Percentiles rank a stretch among this genome's conserved stretches.
Evolutionary conservation across 2,329 filamentous ascomycete species (phyloP).

Genomic region (Tolypocladium ophioglossoides): DNA sequence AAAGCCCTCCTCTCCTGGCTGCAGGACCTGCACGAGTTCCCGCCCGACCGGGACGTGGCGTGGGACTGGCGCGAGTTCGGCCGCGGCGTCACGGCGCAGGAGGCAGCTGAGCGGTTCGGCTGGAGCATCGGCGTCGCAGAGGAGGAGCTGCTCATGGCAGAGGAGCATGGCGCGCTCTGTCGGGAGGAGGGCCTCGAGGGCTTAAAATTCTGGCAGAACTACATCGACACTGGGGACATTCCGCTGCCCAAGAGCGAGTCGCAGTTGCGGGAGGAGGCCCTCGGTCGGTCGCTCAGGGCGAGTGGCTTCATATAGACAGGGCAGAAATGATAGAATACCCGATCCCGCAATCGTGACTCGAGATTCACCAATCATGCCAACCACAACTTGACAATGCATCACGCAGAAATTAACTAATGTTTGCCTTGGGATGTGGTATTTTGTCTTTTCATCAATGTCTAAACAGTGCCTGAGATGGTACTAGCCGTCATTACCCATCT

Average conservation of each 20-base stretch:
- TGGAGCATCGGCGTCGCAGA: conserved; percentile 96
- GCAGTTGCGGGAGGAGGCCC: conserved; percentile 26
- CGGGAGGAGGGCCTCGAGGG: conserved; percentile 89
- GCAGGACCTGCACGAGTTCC: conserved; percentile 55
- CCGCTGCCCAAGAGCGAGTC: conserved; percentile 16
- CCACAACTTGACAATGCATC: not conserved
- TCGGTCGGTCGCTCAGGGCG: conserved; percentile 33
- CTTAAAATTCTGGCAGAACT: conserved; percentile 87
- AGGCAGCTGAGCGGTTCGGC: conserved; percentile 79
- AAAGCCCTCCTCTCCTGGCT: conserved; percentile 69
- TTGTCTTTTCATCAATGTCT: not conserved
- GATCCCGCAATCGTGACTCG: not conserved
- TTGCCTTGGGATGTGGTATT: not conserved
- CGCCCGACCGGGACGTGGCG: conserved; percentile 50
- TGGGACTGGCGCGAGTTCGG: conserved; percentile 77
- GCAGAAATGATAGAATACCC: not conserved
- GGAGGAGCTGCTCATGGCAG: conserved; percentile 95
- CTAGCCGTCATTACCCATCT: not conserved
- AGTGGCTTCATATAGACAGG: conserved; percentile 23
- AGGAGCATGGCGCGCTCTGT: conserved; percentile 78
- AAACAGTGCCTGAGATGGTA: not conserved
- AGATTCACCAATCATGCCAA: not conserved
- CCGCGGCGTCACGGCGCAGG: conserved; percentile 78
- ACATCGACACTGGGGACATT: conserved; percentile 36
- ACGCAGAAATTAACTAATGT: not conserved